Evolutionary conservation across 176 grass and related monocot species (phyloP).

Genomic region (Hsuehochloa calcarea): DNA sequence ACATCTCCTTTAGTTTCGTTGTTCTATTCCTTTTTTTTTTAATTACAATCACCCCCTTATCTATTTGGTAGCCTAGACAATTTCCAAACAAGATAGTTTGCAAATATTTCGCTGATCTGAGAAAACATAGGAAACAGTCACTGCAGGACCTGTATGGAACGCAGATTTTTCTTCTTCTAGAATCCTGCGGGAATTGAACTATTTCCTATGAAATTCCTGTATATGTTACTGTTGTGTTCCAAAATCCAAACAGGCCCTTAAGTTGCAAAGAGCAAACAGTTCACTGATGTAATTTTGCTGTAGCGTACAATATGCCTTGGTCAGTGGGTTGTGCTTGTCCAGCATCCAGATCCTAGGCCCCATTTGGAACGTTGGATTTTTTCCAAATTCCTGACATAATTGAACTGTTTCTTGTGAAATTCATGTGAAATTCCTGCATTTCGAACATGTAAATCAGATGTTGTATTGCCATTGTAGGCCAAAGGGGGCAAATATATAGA

Average conservation of each 20-base stretch:
- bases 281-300: conserved; percentile 1
- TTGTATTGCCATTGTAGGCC: background rate
- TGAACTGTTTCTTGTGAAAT: background rate
- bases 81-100: background rate
- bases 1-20: conserved; percentile 3
- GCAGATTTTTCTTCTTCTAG: background rate
- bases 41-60: background rate
- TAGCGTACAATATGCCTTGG: background rate
- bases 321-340: background rate
- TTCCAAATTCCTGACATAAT: background rate
- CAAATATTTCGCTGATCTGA: background rate
- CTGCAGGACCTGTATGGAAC: background rate
- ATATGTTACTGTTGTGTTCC: background rate
- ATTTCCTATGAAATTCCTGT: background rate
- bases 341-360: background rate
- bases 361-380: background rate
- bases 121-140: background rate
- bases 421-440: background rate
- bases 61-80: conserved; percentile 1
- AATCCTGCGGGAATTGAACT: background rate
- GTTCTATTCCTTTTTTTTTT: background rate
- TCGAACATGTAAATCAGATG: background rate
- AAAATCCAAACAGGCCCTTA: background rate
- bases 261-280: background rate
- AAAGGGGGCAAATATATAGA: background rate